These are phyloP conservation scores for Eimeria maxima DNA, from an alignment of 169 alveolate species.

Conservation along the genomic window DNA sequence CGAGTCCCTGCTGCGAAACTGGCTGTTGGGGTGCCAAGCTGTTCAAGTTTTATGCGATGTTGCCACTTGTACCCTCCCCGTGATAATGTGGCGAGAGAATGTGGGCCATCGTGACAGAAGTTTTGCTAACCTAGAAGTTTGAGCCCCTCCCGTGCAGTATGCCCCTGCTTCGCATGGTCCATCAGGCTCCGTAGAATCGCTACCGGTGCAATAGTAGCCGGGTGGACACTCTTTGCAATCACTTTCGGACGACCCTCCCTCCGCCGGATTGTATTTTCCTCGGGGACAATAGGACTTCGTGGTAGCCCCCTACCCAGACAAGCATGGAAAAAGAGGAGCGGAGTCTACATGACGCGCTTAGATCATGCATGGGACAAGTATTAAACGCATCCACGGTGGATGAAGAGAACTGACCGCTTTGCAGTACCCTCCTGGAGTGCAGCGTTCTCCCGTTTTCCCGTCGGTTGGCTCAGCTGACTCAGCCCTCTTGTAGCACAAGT, in stretches of 20 bases:
- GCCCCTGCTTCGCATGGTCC: conserved; percentile 67
- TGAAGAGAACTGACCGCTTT: conserved; percentile 10
- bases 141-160: conserved; percentile 59
- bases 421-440: conserved; percentile 79
- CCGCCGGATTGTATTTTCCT: conserved; percentile 36
- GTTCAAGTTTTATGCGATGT: background rate
- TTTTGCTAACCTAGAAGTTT: conserved; percentile 11
- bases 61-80: background rate
- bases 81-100: background rate
- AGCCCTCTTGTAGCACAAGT: conserved; percentile 70
- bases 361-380: background rate
- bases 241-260: conserved; percentile 21
- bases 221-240: conserved; percentile 48
- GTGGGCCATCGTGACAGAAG: background rate
- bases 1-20: background rate
- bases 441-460: conserved; percentile 46
- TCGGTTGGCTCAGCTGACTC: conserved; percentile 32
- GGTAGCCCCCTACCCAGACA: conserved; percentile 56
- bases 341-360: background rate
- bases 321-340: background rate
- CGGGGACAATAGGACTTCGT: conserved; percentile 71
- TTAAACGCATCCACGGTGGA: background rate
- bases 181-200: conserved; percentile 76
- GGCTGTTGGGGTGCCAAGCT: background rate
- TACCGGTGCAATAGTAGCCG: conserved; percentile 54